A percentile compares a stretch with the other conserved stretches of the same genome.
These are phyloP conservation scores for Lachnum nothofagi DNA, from an alignment of 2,329 filamentous ascomycete genomes.

Conservation along the genomic window DNA sequence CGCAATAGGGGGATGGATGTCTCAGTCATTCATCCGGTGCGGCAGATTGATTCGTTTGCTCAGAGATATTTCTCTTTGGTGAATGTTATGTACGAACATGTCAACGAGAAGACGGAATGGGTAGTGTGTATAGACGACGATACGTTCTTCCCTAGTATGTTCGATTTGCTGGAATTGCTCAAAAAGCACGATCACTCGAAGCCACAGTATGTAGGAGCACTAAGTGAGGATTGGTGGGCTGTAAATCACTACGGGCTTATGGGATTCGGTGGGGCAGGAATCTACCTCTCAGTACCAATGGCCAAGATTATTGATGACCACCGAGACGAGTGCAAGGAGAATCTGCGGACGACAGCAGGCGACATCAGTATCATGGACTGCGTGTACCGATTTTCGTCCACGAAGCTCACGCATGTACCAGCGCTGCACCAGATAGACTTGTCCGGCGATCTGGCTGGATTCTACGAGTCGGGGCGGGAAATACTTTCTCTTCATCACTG, in stretches of 20 bases:
- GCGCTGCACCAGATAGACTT: conserved; percentile 31
- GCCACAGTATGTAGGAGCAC: not conserved
- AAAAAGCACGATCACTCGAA: not conserved
- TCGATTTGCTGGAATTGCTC: conserved; percentile 27
- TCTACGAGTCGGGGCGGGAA: conserved; percentile 30
- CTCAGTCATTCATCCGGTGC: conserved; percentile 26
- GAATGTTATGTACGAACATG: conserved; percentile 37
- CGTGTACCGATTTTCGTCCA: conserved; percentile 23
- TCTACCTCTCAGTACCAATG: conserved; percentile 27
- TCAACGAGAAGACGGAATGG: conserved; percentile 35
- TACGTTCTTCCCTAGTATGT: conserved; percentile 32
- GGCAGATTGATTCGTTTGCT: conserved; percentile 22
- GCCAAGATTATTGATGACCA: conserved; percentile 25
- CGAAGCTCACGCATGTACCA: conserved; percentile 26
- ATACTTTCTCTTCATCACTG: conserved; percentile 31
- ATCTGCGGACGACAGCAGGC: conserved; percentile 27
- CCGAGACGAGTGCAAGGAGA: conserved; percentile 25
- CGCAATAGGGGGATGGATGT: conserved; percentile 26
- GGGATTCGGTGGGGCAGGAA: conserved; percentile 31
- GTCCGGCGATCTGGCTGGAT: conserved; percentile 29
- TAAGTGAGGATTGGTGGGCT: conserved; percentile 31
- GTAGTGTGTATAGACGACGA: conserved; percentile 30
- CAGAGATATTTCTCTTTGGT: conserved; percentile 43
- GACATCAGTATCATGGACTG: conserved; percentile 32
- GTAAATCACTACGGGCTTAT: conserved; percentile 32